Evolutionary conservation across 208 protist species (phyloP), one percentile per base, ranked within the genome.

Genomic region (Leishmania amazonensis): DNA sequence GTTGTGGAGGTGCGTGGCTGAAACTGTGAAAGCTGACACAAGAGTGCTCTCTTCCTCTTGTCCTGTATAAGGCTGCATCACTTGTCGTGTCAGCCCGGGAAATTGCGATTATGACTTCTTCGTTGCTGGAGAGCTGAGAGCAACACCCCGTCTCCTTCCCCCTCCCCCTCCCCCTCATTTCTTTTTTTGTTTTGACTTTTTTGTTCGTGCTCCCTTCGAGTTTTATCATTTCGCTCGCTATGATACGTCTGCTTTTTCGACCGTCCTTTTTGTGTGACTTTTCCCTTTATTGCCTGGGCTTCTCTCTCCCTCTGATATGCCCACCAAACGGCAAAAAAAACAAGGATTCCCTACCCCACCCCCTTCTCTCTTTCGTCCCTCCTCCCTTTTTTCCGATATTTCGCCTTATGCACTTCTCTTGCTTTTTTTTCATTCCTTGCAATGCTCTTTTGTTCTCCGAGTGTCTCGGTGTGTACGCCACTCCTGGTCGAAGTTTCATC

Each of bases 321-420:
- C 19, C 13, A 47, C 8, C 17, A 71, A 40, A 28, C 6, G 21
- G 8, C 45, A 19, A 38, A 54, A 31, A 54, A 54, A 11, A 19
- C 13, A 49, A 21, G 4, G 0, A 11, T 70, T 7, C 15, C 2
- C 45, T 49, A 31, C 72, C 38, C 21, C 11, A n/a, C 7, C 13
- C 74, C 53, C 13, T 60, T 60, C 35, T 31, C 47, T 51, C 28
- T 5, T 51, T 21, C 78, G 71, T 83, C 28, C 65, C 45, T 79
- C 0, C 45, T 45, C 8, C 28, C 28, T 65, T 54, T 40, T n/a
- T 68, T 38, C 68, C 45, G 15, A 53, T n/a, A 28, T 76, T 76
- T 53, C 65, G 53, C 31, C 57, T 78, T 71, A 45, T 45, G 65
- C 17, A 13, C 38, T 71, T 71, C 13, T 42, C 62, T 68, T 68